These are phyloP conservation scores for Holtermanniella nyarrowii DNA, from an alignment of 768 basidiomycete genomes.

Conservation along the genomic window DNA sequence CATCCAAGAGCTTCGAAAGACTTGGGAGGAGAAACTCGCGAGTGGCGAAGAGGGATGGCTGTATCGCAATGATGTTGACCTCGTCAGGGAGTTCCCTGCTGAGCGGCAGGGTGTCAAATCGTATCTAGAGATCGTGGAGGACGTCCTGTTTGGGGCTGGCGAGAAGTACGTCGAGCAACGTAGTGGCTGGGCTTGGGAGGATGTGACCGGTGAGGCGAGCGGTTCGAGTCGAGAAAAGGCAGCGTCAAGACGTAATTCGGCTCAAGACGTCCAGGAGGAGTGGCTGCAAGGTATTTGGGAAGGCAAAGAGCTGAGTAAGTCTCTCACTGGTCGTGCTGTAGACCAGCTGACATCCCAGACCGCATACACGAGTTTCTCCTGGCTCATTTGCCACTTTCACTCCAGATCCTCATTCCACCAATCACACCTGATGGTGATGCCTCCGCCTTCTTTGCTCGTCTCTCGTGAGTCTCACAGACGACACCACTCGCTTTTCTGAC, in stretches of 20 bases:
- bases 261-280: conserved; percentile 14
- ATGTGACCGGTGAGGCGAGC: conserved; percentile 10
- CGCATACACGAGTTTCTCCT: conserved; percentile 26
- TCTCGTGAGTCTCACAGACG: conserved; percentile 22
- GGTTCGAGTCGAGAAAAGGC: conserved; percentile 16
- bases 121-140: conserved; percentile 2
- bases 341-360: conserved; percentile 7
- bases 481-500: not conserved
- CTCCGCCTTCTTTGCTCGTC: conserved; percentile 11
- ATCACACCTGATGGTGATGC: not conserved
- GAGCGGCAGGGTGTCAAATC: not conserved
- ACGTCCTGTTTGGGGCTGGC: not conserved
- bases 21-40: conserved; percentile 8
- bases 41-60: conserved; percentile 6
- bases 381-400: conserved; percentile 19
- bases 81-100: not conserved
- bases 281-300: conserved; percentile 14
- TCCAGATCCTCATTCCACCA: conserved; percentile 15
- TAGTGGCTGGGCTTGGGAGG: conserved; percentile 9
- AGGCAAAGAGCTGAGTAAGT: conserved; percentile 10
- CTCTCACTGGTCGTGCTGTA: not conserved
- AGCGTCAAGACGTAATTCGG: conserved; percentile 19
- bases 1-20: conserved; percentile 1
- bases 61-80: conserved; percentile 1
- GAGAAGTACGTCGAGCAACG: conserved; percentile 1